Evolutionary conservation across 1,284 basidiomycete species (phyloP), one percentile per base, ranked within the genome.

Genomic region (Cryptococcus maquisensis): DNA sequence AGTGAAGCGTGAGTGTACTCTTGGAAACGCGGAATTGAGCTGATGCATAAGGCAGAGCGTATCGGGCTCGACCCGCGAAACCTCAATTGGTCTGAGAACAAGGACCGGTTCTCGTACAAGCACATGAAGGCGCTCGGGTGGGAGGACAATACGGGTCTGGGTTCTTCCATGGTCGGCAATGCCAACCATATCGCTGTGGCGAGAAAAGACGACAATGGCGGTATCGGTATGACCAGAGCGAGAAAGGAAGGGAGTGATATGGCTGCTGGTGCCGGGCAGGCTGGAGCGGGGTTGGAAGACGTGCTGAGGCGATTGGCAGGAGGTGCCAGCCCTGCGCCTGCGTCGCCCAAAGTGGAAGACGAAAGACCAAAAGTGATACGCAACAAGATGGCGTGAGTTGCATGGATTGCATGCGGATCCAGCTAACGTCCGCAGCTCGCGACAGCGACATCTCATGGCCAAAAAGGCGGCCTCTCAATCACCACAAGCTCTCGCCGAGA

Each of bases 21-120:
- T 44, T 44, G 42, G 41, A 44, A 20, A 44, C 2, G 42, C 8
- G 18, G 18, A 44, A 26, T 23, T 21, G 37, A 38, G 21, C 37
- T 49, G 28, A 52, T 21, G 20, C 24, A 55, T 28, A 1, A 7
- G 12, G 7, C 13, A 72, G 72, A 75, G 65, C 64, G 72, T 38
- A 76, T 77, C 60, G 72, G 74, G 45, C 56, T 65, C 53, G 76
- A 78, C 62, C 76, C 76, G 7, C 69, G 76, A 5, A 78, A 78
- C 63, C 62, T 78, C 35, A 62, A 67, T 48, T 78, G 76, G 76
- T 71, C 73, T 23, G 70, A 74, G 61, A 75, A 78, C 60, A 69
- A 71, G 39, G 56, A 59, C 42, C 67, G 75, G 16, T 78, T 78
- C 65, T 75, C 75, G 4, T 73, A 74, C 59, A 73, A 76, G 57